Base-by-base conservation (phyloP, 169 alveolate genomes). In the Cryptosporidium felis region DNA sequence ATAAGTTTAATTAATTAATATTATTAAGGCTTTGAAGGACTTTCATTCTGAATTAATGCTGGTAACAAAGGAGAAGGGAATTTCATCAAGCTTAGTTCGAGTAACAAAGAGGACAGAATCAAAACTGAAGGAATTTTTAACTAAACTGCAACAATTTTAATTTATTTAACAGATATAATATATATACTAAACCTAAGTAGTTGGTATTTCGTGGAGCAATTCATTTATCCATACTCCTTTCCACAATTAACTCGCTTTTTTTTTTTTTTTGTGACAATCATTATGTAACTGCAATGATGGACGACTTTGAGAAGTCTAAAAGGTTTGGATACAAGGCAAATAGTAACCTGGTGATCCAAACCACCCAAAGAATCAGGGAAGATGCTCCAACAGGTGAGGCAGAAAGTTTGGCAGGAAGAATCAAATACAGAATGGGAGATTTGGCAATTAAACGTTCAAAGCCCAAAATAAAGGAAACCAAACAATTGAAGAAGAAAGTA, bases 331-430 rank as follows among this genome's bases (percentile, higher is more conserved):
- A 96, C 90, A 94, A 96, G 47, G 92, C 65, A 14, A 89, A 81
- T 88, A 89, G 92, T 40, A 89, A 89, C 80, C 63, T 89, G 23
- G 94, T 91, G 41, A 42, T 89, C 46, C 92, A 82, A 51, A 85
- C 92, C 26, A 81, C 49, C 80, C 91, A 91, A 32, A 80, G 88
- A 10, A 93, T 94, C 47, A 89, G 92, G 34, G 91, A 81, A 28
- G 90, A 92, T 85, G 98, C 92, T 85, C 97, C 99, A 10, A 94
- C 99, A 9, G 99, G 99, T 0, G 99, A 97, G 82, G 98, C 98
- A 30, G 99, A 97, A 89, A 91, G 98, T 32, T 91, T 97, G 60
- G 98, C 88, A 6, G 98, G 97, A 16, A 92, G 95, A 51, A 81
- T 92, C 34, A 91, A 94, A 63, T 91, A 93, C 89, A 89, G 89